Base-by-base conservation (phyloP, 2,329 filamentous ascomycete species). In the Exophiala bonariae region DNA sequence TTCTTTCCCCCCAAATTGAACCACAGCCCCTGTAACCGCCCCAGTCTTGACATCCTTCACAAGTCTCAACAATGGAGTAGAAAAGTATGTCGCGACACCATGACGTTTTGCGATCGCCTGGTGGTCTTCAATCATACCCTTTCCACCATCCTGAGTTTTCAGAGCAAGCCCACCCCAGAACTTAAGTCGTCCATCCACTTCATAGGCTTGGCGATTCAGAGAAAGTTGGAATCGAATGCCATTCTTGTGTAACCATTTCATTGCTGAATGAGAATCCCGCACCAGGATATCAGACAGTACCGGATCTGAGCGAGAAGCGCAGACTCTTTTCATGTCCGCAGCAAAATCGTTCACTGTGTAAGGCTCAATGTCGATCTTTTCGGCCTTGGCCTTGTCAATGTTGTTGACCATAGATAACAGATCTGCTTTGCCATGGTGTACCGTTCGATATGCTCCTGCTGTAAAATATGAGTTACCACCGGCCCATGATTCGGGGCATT, bases 111-210 rank as follows among this genome's bases (percentile, higher is more conserved):
- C 80, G 1, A 72, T 72, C 2, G 59, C 58, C 19, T 63, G 62
- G 50, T 80, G 69, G 50, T 79, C 73, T 18, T 70, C 60, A 3
- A 83, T 73, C 4, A 85, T 64, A 0, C 81, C 79, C 55, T 82
- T 82, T 0, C 82, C 82, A 1, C 80, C 80, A 52, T 81, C 76
- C 41, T 78, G 59, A 0, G 78, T 81, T 58, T 76, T 81, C 26
- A 85, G 63, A n/a, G 70, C 72, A 60, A 87, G 64, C 0, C 83
- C 83, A 9, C 83, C 83, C 82, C 82, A 86, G 61, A 86, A 86
- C 58, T 80, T 82, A 59, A 75, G 74, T 22, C 76, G 68, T 1
- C 78, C 80, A 41, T 79, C 69, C n/a, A 85, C 74, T 47, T 81
- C 70, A 60, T 83, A 87, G 0, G 83, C 80, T 59, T 87, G 83